Base-by-base conservation (phyloP, 345 rosid species). In the Euphorbia pulcherrima region DNA sequence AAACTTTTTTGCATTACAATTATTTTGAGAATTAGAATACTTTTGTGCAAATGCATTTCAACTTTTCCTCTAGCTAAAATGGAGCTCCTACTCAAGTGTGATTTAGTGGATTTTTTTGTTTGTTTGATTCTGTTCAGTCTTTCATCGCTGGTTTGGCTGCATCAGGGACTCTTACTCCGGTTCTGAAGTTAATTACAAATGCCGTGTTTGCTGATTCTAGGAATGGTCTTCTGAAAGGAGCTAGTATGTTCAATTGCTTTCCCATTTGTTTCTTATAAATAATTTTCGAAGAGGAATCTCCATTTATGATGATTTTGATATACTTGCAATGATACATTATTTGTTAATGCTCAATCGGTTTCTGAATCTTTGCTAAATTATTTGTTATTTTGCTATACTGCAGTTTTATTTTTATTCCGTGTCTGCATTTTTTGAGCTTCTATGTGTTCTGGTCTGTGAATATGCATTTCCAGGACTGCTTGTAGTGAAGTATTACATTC, bases 181-280 rank as follows among this genome's bases (percentile, higher is more conserved):
- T 67, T 47, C 62, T 89, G 77, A 84, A 93, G 71, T 78, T 89
- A 48, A 79, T 89, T 27, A 89, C 96, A 0, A 85, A 84, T 84
- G 96, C 97, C 2, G 90, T 85, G 18, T 90, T 93, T 30, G 86
- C 87, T 46, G 71, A 83, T 11, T 77, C 89, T 1, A 48, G 59
- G 40, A 52, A 86, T 58, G 97, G 97, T n/a, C 88, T 86, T 59
- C 92, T 87, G 66, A 90, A 86, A 65, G 97, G 97, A 68, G 96
- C 96, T 66, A 77, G 96, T 92, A 85, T 9, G 84, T 83, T 51
- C 46, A 46, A 9, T n/a, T n/a, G n/a, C n/a, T n/a, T n/a, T n/a
- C n/a, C n/a, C n/a, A n/a, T n/a, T n/a, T n/a, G n/a, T n/a, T n/a
- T n/a, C n/a, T n/a, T n/a, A n/a, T n/a, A n/a, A n/a, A n/a, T n/a